These are phyloP conservation scores for Trypanosoma theileri DNA, from an alignment of 208 protist genomes.

Conservation along the genomic window DNA sequence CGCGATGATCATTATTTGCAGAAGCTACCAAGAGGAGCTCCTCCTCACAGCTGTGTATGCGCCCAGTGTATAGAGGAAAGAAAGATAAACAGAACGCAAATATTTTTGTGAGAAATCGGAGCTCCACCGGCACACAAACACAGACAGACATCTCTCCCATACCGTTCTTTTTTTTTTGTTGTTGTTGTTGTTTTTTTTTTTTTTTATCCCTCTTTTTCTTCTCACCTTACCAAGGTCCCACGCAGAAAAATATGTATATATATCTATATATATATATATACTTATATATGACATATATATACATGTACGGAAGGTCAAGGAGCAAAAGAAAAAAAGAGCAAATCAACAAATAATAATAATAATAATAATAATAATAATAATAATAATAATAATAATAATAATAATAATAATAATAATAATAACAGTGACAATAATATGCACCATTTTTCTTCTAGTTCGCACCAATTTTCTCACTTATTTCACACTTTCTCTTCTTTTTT, in stretches of 20 bases:
- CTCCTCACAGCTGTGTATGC: constrained; percentile 7
- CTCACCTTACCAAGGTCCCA: neutral
- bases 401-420: neutral
- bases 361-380: constrained; percentile 1
- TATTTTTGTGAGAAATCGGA: neutral
- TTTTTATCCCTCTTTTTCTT: neutral
- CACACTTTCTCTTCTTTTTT: no score
- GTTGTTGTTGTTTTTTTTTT: neutral
- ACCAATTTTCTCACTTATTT: no score
- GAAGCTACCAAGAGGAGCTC: neutral
- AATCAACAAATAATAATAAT: constrained; percentile 19
- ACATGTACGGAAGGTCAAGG: no score
- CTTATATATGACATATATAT: constrained; percentile 6
- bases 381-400: constrained; percentile 11
- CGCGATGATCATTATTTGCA: neutral
- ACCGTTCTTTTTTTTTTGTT: neutral
- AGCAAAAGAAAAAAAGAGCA: constrained; percentile 10
- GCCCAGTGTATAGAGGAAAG: neutral
- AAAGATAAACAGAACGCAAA: neutral
- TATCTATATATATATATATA: constrained; percentile 15
- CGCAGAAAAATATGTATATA: constrained; percentile 3
- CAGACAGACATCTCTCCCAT: neutral
- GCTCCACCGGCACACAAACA: neutral
- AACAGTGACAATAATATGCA: neutral
- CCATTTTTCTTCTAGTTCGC: no score